Base-by-base conservation (phyloP, 345 rosid species). In the Ceriops decandra region DNA sequence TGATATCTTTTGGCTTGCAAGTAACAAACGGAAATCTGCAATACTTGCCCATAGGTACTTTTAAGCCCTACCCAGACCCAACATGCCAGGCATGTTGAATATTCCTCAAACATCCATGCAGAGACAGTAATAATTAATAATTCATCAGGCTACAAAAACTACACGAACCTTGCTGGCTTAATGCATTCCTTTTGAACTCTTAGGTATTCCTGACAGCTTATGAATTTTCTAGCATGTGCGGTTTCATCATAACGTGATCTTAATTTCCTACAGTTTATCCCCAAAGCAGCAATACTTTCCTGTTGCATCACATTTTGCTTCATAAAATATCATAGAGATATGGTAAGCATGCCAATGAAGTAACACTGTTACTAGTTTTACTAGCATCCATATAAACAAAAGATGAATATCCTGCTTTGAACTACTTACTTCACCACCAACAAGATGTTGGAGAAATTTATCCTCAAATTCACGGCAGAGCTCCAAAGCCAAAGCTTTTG, bases 381-480 rank as follows among this genome's bases (percentile, higher is more conserved):
- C 62, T 57, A 33, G 20, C 27, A 30, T 46, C 11, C 19, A 2
- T 11, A 60, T 7, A 0, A 46, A 71, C 46, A 61, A 26, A 10
- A 46, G 17, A 52, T 31, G 33, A 0, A 31, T 7, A 58, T 27
- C 57, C 32, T 20, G 47, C 54, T 62, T 32, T 21, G 59, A 72
- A 78, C 36, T 64, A 83, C 93, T 90, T 69, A 95, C 99, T 81
- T 95, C 99, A 70, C 97, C 96, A 69, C 96, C 90, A 13, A 81
- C 80, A 67, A 95, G 81, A 81, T 95, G 99, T 67, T 54, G 89
- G 73, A 95, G 98, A 86, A 95, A 95, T 76, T 86, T 92, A 76
- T 95, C 99, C 77, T 95, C 98, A 84, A 90, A 95, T 76, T 95
- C 98, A 71, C 99, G 98, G 71, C 99, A 95, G 47, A 95, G 88